A percentile compares a stretch with the other conserved stretches of the same genome.
Conservation (phyloP, 2,329 filamentous ascomycete genomes). For the Domatiomyces globalis region DNA sequence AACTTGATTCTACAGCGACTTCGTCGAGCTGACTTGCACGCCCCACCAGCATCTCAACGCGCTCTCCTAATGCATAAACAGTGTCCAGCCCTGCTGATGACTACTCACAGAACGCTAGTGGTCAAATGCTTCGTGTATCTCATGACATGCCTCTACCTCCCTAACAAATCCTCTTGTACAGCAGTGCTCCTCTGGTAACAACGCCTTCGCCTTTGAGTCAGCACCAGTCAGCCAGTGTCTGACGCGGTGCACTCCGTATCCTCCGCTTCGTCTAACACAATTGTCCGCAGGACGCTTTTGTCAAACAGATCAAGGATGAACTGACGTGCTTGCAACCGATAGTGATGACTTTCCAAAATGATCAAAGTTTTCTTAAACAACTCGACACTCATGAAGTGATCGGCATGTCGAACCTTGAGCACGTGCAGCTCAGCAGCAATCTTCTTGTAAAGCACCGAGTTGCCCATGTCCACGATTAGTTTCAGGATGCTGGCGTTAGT, state of each 20-base stretch:
- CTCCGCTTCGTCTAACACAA: conserved; percentile 63
- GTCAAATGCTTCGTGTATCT: neutral
- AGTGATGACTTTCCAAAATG: conserved; percentile 78
- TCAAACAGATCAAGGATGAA: conserved; percentile 93
- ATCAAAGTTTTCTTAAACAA: conserved; percentile 78
- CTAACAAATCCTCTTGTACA: neutral
- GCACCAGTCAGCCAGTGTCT: conserved; percentile 9
- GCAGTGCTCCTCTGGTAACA: neutral
- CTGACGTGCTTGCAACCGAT: conserved; percentile 69
- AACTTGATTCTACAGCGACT: neutral
- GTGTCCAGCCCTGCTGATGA: neutral
- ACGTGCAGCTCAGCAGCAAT: conserved; percentile 63
- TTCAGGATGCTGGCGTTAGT: conserved; percentile 64
- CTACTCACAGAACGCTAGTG: neutral
- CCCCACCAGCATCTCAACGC: neutral
- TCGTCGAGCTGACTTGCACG: neutral
- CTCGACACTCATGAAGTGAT: conserved; percentile 58
- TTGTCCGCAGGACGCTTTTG: conserved; percentile 67
- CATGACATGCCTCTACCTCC: neutral
- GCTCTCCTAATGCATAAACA: neutral
- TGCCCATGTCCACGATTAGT: conserved; percentile 74
- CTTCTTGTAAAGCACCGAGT: conserved; percentile 82
- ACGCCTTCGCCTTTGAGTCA: neutral
- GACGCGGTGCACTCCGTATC: conserved; percentile 11
- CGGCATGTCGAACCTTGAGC: conserved; percentile 59